phyloP scores from a whole-genome alignment of 2,329 filamentous ascomycete species.

The Hymenotorrendiella dingleyae region DNA sequence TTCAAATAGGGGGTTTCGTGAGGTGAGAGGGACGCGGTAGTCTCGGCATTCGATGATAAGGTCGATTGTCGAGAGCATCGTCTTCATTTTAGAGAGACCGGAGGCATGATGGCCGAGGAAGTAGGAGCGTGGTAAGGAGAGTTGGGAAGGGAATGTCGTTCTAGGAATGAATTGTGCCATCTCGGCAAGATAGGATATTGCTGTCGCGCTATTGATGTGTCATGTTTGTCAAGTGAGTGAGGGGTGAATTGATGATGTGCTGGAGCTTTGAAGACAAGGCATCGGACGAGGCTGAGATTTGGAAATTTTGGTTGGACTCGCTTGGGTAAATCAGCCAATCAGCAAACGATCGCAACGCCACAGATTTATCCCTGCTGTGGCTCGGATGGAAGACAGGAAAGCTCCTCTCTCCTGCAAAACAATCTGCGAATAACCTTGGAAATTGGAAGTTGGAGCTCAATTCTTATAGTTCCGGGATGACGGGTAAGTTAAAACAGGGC shows the following conservation, averaged over 20 bases:
- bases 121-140: constrained; percentile 79
- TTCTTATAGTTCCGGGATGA: too few species aligned
- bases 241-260: not conserved
- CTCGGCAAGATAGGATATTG: not conserved
- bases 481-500: too few species aligned
- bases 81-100: constrained; percentile 76
- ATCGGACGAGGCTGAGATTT: constrained; percentile 5
- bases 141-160: constrained; percentile 62
- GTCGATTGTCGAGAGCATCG: constrained; percentile 71
- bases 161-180: constrained; percentile 63
- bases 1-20: constrained; percentile 86
- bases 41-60: constrained; percentile 94
- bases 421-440: too few species aligned
- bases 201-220: constrained; percentile 14
- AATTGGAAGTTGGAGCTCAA: too few species aligned
- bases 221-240: constrained; percentile 1
- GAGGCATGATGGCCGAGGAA: constrained; percentile 89
- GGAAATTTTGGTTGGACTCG: too few species aligned
- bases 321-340: too few species aligned
- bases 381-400: too few species aligned
- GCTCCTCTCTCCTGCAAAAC: too few species aligned
- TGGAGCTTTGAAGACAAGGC: not conserved
- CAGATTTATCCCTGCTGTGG: too few species aligned
- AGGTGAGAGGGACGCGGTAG: constrained; percentile 82
- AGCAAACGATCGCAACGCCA: too few species aligned